phyloP scores from a whole-genome alignment of 23 red algal genomes.

The Agarophyton chilense region DNA sequence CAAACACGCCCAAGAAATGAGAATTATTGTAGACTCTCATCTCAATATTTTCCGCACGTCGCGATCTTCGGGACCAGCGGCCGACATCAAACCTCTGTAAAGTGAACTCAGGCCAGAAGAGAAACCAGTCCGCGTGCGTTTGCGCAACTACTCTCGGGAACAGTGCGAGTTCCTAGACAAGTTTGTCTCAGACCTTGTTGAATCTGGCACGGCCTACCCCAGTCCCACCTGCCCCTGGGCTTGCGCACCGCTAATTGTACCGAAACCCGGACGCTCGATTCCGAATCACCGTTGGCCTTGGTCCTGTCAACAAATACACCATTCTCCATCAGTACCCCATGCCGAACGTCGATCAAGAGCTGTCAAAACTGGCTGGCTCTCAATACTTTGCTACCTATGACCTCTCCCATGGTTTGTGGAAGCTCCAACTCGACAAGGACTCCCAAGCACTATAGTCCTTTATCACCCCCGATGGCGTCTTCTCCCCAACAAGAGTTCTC shows the following conservation, averaged over 20 bases:
- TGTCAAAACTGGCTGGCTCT: not conserved
- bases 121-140: not conserved
- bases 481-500: not conserved
- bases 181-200: not conserved
- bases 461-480: not conserved
- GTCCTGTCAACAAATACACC: not conserved
- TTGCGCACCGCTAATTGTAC: not conserved
- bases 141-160: not conserved
- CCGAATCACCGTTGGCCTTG: not conserved
- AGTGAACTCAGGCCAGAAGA: not conserved
- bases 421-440: not conserved
- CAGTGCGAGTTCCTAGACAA: not conserved
- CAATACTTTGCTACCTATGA: not conserved
- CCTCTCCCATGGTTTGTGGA: not conserved
- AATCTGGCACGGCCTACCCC: not conserved
- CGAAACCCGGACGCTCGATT: not conserved
- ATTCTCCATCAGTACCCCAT: not conserved
- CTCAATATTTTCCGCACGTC: not conserved
- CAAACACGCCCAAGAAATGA: too few relatives aligned
- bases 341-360: not conserved
- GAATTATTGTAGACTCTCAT: too few relatives aligned
- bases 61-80: not conserved
- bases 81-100: not conserved
- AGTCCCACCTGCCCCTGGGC: not conserved
- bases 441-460: not conserved